These are phyloP conservation scores for Cystofilobasidium ferigula DNA, from an alignment of 768 basidiomycete species.

Conservation along the genomic window DNA sequence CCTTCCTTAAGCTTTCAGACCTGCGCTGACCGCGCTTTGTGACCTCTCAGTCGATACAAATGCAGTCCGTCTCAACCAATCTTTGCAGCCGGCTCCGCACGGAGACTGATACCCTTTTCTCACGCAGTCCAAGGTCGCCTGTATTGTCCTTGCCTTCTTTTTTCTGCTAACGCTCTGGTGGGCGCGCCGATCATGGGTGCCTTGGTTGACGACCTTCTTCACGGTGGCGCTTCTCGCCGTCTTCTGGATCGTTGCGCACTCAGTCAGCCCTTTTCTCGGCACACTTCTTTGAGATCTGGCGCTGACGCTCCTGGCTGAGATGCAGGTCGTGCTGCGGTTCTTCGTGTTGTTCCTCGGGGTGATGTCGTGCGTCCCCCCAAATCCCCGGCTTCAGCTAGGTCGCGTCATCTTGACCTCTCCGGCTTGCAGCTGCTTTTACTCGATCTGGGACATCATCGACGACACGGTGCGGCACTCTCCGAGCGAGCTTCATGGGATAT, in stretches of 20 bases:
- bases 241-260: conserved; percentile 14
- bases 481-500: neutral
- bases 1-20: conserved; percentile 58
- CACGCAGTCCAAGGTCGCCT: conserved; percentile 57
- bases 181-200: conserved; percentile 38
- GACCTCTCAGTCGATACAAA: conserved; percentile 33
- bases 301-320: conserved; percentile 57
- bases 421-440: conserved; percentile 36
- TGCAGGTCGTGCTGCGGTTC: conserved; percentile 63
- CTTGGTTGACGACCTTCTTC: conserved; percentile 64
- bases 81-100: too few relatives aligned
- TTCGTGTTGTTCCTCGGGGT: conserved; percentile 46
- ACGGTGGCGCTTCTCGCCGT: conserved; percentile 68
- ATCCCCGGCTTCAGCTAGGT: conserved; percentile 41
- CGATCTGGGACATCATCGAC: conserved; percentile 76
- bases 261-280: conserved; percentile 18
- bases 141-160: conserved; percentile 66
- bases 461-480: conserved; percentile 27
- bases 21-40: neutral
- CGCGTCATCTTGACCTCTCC: conserved; percentile 50
- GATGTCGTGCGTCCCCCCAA: conserved; percentile 32
- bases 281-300: neutral
- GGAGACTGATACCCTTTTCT: neutral
- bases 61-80: conserved; percentile 28
- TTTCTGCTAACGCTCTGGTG: conserved; percentile 76